Evolutionary conservation across 73 alveolate genomes (phyloP).

Genomic region (Stentor roeselii): DNA sequence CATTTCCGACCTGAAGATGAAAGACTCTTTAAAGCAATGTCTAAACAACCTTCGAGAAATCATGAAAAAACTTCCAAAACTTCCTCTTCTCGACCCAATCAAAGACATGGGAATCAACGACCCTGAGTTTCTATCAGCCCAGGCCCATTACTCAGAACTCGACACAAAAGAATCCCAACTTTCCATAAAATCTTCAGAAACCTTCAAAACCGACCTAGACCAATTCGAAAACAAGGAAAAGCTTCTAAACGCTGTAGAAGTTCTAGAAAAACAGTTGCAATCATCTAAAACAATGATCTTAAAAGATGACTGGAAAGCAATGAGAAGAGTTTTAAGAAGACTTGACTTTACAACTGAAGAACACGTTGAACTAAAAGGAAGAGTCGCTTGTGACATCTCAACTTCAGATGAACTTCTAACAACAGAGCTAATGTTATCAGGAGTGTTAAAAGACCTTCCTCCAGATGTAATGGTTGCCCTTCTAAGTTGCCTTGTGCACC

Average conservation of each 20-base stretch:
- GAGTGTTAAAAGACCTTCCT: conserved; percentile 72
- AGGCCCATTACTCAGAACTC: background rate
- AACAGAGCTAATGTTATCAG: conserved; percentile 86
- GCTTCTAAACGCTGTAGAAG: background rate
- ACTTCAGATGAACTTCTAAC: conserved; percentile 94
- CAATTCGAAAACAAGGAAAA: conserved; percentile 19
- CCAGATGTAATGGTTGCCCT: conserved; percentile 89
- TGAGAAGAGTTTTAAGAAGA: conserved; percentile 98
- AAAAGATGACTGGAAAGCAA: conserved; percentile 91
- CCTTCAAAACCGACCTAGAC: background rate
- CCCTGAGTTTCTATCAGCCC: conserved; percentile 39
- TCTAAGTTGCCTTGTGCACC: conserved; percentile 78
- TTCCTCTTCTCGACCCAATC: conserved; percentile 83
- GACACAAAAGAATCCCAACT: background rate
- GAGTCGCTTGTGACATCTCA: conserved; percentile 97
- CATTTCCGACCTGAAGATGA: background rate
- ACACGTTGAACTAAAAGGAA: conserved; percentile 94
- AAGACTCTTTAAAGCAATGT: background rate
- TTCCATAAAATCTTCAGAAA: background rate
- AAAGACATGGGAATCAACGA: conserved; percentile 94
- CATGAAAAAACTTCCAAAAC: conserved; percentile 14
- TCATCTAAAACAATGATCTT: conserved; percentile 67
- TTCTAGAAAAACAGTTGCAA: conserved; percentile 23
- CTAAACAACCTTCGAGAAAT: background rate
- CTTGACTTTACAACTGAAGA: conserved; percentile 85